phyloP scores from a whole-genome alignment of 1,139 yeast genomes.

The Candida sp. region DNA sequence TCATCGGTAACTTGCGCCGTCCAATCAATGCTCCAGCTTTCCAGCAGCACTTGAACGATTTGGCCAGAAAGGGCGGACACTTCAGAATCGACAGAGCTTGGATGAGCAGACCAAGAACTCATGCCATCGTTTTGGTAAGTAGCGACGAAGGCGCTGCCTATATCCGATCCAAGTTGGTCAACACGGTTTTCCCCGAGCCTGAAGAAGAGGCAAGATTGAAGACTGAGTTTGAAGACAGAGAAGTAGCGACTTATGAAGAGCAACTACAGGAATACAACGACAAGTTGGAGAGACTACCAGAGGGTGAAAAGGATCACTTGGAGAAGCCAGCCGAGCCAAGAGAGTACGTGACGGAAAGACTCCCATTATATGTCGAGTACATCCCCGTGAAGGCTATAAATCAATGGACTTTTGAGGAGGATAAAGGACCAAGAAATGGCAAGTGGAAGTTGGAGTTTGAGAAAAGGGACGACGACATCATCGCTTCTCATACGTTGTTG shows the following conservation, averaged over 20 bases:
- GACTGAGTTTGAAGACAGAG: conserved; percentile 25
- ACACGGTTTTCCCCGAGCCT: conserved; percentile 31
- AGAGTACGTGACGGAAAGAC: conserved; percentile 24
- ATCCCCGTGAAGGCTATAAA: conserved; percentile 51
- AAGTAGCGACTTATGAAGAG: conserved; percentile 24
- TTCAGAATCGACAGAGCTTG: conserved; percentile 44
- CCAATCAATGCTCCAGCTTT: conserved; percentile 42
- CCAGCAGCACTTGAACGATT: conserved; percentile 34
- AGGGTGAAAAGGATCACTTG: conserved; percentile 12
- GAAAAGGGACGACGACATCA: conserved; percentile 29
- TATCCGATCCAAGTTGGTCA: conserved; percentile 36
- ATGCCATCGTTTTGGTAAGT: conserved; percentile 44
- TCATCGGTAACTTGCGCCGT: conserved; percentile 45
- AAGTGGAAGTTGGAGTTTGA: conserved; percentile 46
- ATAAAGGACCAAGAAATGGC: conserved; percentile 46
- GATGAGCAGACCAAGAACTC: conserved; percentile 45
- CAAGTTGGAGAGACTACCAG: conserved; percentile 12
- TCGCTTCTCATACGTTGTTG: conserved; percentile 45
- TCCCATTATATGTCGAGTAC: conserved; percentile 41
- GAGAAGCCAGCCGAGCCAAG: conserved; percentile 23
- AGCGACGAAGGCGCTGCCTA: conserved; percentile 42
- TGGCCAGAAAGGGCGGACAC: conserved; percentile 27
- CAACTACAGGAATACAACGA: conserved; percentile 22
- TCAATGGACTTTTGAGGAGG: conserved; percentile 53
- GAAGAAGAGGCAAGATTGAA: conserved; percentile 27